Percentiles rank a stretch among this genome's conserved stretches.
phyloP scores from a whole-genome alignment of 23 red algal genomes.

The Chondrus crispus region DNA sequence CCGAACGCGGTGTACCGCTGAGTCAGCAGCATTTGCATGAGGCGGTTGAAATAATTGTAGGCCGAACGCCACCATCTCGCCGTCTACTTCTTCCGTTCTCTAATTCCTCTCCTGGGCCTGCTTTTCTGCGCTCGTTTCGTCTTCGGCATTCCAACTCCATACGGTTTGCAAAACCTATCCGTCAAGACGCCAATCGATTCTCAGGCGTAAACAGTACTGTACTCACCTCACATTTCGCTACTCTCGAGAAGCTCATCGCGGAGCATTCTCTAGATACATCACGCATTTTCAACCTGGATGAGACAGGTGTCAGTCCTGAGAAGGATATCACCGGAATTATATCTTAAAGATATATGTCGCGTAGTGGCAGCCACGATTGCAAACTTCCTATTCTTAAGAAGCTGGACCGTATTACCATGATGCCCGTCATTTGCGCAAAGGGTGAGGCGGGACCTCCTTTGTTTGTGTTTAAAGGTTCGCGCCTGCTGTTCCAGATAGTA shows the following conservation, averaged over 20 bases:
- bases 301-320: background rate
- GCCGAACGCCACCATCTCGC: background rate
- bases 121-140: background rate
- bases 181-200: conserved; percentile 1
- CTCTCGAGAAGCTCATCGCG: background rate
- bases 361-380: background rate
- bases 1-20: no score
- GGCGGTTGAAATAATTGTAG: background rate
- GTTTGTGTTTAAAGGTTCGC: conserved; percentile 4
- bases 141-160: background rate
- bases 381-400: background rate
- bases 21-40: no score
- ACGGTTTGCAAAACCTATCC: background rate
- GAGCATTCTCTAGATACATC: background rate
- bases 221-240: background rate
- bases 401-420: background rate
- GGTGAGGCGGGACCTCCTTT: background rate
- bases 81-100: background rate
- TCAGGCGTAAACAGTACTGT: background rate
- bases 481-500: background rate
- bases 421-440: background rate
- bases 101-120: background rate
- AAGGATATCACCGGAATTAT: background rate
- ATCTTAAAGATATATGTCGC: background rate
- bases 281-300: conserved; percentile 17